Conservation (phyloP, 495 filamentous ascomycete species). For the Annulohypoxylon maeteangense region DNA sequence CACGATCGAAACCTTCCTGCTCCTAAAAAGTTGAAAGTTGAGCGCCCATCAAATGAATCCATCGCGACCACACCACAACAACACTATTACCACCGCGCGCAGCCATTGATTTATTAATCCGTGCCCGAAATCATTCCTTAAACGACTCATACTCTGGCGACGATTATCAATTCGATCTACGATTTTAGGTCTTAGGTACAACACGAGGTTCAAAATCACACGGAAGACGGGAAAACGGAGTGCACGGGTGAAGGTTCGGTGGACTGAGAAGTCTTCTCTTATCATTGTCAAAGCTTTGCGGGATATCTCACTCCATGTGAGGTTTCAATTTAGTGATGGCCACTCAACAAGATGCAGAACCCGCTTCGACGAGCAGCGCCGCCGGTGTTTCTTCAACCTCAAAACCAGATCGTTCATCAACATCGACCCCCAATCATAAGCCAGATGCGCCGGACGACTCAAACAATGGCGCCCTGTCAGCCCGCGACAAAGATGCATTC, state of each 20-base stretch:
- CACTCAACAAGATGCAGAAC: slow-evolving; percentile 45
- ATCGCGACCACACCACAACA: slow-evolving; percentile 30
- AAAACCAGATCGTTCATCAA: slow-evolving; percentile 46
- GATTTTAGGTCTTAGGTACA: background rate
- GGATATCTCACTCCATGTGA: slow-evolving; percentile 34
- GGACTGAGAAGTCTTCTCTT: slow-evolving; percentile 8
- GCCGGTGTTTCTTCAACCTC: slow-evolving; percentile 37
- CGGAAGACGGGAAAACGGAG: background rate
- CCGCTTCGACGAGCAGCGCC: slow-evolving; percentile 33
- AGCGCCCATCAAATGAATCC: slow-evolving; percentile 27
- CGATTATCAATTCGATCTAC: slow-evolving; percentile 26
- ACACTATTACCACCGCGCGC: slow-evolving; percentile 23
- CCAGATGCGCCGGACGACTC: slow-evolving; percentile 48
- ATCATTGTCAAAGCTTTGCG: slow-evolving; percentile 12
- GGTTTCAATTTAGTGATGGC: slow-evolving; percentile 36
- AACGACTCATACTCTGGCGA: slow-evolving; percentile 12
- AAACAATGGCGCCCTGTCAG: slow-evolving; percentile 32
- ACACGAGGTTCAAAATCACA: slow-evolving; percentile 15
- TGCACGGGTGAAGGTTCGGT: background rate
- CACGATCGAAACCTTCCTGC: slow-evolving; percentile 21
- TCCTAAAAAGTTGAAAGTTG: slow-evolving; percentile 37
- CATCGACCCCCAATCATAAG: slow-evolving; percentile 45
- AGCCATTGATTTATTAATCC: slow-evolving; percentile 9
- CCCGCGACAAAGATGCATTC: slow-evolving; percentile 58
- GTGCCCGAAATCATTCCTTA: background rate